phyloP scores from a whole-genome alignment of 768 basidiomycete species.

The Candolleomyces aberdarensis region DNA sequence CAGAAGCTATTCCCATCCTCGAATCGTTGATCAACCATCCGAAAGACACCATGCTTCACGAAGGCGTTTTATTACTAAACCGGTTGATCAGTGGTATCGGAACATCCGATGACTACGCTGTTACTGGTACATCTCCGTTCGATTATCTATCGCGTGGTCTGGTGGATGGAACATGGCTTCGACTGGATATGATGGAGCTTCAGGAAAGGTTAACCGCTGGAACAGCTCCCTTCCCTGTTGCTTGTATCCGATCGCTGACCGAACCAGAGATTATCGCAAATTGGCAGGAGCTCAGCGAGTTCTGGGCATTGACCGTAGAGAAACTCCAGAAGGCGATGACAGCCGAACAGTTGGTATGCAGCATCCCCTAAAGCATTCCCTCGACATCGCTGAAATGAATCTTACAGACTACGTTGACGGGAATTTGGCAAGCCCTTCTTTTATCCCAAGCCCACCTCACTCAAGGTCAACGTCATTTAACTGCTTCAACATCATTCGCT shows the following conservation, averaged over 20 bases:
- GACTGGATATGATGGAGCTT: not conserved
- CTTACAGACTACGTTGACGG: conserved; percentile 34
- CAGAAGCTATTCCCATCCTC: not conserved
- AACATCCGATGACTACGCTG: not conserved
- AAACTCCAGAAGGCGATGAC: not conserved
- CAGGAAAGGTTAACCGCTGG: too few species aligned
- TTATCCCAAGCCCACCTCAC: conserved; percentile 44
- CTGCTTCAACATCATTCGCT: conserved; percentile 31
- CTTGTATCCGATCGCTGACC: not conserved
- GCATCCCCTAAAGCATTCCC: not conserved
- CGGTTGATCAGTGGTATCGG: not conserved
- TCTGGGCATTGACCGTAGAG: not conserved
- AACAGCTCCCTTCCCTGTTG: not conserved
- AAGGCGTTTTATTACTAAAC: not conserved
- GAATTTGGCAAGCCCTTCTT: conserved; percentile 56
- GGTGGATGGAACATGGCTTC: not conserved
- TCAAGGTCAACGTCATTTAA: conserved; percentile 35
- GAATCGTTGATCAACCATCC: not conserved
- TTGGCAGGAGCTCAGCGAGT: not conserved
- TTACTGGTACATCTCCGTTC: not conserved
- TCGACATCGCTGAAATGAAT: not conserved
- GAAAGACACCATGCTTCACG: not conserved
- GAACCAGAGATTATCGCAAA: not conserved
- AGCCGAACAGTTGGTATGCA: not conserved
- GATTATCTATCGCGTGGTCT: not conserved